Conservation (phyloP, 768 basidiomycete genomes). For the Podaxis pistillaris region DNA sequence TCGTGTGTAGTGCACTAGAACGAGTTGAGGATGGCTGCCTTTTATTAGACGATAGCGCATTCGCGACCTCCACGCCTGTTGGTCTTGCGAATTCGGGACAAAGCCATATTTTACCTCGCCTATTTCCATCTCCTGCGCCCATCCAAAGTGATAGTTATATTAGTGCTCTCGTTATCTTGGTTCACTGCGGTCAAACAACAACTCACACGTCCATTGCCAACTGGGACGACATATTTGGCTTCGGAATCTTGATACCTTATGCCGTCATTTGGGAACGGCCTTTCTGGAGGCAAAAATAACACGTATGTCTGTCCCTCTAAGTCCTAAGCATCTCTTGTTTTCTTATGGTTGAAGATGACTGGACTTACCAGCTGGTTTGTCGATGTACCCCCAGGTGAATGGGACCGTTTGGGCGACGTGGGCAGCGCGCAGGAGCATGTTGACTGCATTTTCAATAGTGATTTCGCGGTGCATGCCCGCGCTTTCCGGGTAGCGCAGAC, state of each 20-base stretch:
- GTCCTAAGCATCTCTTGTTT: neutral
- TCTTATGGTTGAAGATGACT: neutral
- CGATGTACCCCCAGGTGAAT: conserved; percentile 73
- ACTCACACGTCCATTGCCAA: conserved; percentile 53
- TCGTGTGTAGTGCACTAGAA: conserved; percentile 75
- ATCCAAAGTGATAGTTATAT: conserved; percentile 11
- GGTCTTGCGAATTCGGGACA: conserved; percentile 62
- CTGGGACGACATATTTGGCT: conserved; percentile 53
- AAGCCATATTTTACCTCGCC: conserved; percentile 75
- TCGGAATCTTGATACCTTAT: conserved; percentile 77
- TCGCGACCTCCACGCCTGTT: conserved; percentile 63
- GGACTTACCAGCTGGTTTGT: conserved; percentile 68
- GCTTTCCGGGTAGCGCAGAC: conserved; percentile 69
- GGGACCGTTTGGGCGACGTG: conserved; percentile 56
- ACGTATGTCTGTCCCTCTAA: conserved; percentile 67
- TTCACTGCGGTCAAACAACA: neutral
- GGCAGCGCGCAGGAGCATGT: conserved; percentile 61
- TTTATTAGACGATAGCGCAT: conserved; percentile 71
- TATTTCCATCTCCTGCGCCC: conserved; percentile 71
- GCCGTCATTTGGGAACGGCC: conserved; percentile 72
- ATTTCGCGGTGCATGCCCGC: conserved; percentile 56
- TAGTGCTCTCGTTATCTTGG: neutral
- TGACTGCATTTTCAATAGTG: conserved; percentile 53
- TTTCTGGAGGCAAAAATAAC: conserved; percentile 59
- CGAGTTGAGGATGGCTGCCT: conserved; percentile 71